Evolutionary conservation across 1,139 yeast genomes (phyloP).

Genomic region (Magnusiomyces paraingens): DNA sequence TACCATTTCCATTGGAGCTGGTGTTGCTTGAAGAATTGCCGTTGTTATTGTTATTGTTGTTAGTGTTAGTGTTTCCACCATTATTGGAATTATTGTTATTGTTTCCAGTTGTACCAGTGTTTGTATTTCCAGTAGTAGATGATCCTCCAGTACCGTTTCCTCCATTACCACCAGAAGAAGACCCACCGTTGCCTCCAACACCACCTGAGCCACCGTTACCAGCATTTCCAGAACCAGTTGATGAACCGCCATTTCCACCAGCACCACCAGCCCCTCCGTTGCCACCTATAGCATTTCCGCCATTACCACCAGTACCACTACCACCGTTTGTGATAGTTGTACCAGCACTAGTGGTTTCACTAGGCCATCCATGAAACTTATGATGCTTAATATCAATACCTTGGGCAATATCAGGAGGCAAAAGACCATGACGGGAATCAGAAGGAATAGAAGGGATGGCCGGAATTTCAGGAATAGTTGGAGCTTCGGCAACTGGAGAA

Average conservation of each 20-base stretch:
- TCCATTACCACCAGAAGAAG: too few relatives aligned
- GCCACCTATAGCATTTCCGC: too few relatives aligned
- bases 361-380: too few relatives aligned
- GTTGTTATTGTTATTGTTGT: not conserved
- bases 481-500: not conserved
- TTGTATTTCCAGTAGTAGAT: too few relatives aligned
- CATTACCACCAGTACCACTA: too few relatives aligned
- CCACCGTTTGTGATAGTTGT: too few relatives aligned
- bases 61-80: not conserved
- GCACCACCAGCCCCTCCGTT: too few relatives aligned
- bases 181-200: constrained; percentile 27
- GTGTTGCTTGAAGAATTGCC: not conserved
- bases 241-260: constrained; percentile 18
- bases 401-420: too few relatives aligned
- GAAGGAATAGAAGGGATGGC: not conserved
- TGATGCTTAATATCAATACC: too few relatives aligned
- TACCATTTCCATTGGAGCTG: not conserved
- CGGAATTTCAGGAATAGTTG: not conserved
- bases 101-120: too few relatives aligned
- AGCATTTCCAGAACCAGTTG: not conserved
- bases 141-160: not conserved
- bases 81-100: not conserved
- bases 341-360: too few relatives aligned
- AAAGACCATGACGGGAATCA: not conserved
- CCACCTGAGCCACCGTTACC: constrained; percentile 18